Percentiles rank a stretch among this genome's conserved stretches.
Evolutionary conservation across 805 yeast genomes (phyloP).

Genomic region (Candida insectorum): DNA sequence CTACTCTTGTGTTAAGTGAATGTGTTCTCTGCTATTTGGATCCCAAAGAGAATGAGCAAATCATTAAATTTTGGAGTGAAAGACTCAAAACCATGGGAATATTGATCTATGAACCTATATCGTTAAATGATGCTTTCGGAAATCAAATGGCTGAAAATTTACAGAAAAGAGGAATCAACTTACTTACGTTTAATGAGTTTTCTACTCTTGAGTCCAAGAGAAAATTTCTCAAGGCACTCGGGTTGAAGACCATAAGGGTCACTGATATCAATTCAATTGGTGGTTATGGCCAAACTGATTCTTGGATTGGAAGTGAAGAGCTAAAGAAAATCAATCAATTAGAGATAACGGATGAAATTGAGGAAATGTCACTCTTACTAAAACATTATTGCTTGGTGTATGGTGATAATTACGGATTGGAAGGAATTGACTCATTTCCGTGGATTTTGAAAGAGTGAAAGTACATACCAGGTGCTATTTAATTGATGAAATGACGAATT

Average conservation of each 20-base stretch:
- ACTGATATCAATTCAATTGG: conserved; percentile 47
- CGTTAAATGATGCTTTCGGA: conserved; percentile 62
- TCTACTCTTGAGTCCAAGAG: conserved; percentile 38
- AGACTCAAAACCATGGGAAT: conserved; percentile 25
- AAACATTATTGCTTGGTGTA: conserved; percentile 54
- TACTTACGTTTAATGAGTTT: conserved; percentile 54
- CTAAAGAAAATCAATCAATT: conserved; percentile 44
- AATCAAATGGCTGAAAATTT: conserved; percentile 63
- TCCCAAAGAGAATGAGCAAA: conserved; percentile 44
- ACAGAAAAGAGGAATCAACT: conserved; percentile 54
- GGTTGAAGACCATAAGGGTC: conserved; percentile 29
- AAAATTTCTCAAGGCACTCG: conserved; percentile 20
- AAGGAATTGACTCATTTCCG: not conserved
- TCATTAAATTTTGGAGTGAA: conserved; percentile 42
- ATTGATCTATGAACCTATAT: conserved; percentile 69
- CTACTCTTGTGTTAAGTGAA: conserved; percentile 67
- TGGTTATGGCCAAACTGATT: conserved; percentile 23
- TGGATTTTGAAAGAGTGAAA: no score
- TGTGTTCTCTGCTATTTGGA: conserved; percentile 73
- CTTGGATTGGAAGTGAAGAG: conserved; percentile 46
- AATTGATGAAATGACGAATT: no score
- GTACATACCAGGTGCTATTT: no score
- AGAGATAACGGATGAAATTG: conserved; percentile 73
- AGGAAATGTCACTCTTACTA: conserved; percentile 61
- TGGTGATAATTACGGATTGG: conserved; percentile 25